phyloP scores from a whole-genome alignment of 129 eudicot species.

The Sambucus nigra region DNA sequence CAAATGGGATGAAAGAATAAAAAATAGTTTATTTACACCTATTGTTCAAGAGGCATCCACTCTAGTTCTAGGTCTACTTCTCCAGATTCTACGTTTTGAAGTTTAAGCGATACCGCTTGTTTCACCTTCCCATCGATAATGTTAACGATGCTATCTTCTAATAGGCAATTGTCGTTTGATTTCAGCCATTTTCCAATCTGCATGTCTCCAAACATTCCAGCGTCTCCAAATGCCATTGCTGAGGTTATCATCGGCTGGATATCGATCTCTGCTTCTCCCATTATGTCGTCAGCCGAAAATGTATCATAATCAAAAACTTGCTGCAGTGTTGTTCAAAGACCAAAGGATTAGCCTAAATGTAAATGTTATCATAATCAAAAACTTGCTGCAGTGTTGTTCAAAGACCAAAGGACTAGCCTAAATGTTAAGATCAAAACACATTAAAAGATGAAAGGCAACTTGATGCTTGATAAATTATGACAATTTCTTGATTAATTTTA shows the following conservation, averaged over 20 bases:
- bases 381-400: constrained; percentile 60
- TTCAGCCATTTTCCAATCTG: constrained; percentile 95
- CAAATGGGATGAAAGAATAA: constrained; percentile 5
- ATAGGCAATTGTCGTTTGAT: constrained; percentile 59
- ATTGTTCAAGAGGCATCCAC: constrained; percentile 89
- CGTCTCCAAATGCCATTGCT: constrained; percentile 73
- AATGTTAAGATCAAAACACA: too few species aligned
- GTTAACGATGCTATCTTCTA: constrained; percentile 77
- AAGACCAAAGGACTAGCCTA: too few species aligned
- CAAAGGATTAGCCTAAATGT: too few species aligned
- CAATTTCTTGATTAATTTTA: too few species aligned
- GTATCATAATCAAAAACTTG: constrained; percentile 87
- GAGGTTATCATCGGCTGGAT: constrained; percentile 86
- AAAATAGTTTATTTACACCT: constrained; percentile 11
- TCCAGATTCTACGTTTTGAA: constrained; percentile 95
- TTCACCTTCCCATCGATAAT: constrained; percentile 70
- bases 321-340: constrained; percentile 38
- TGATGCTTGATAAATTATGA: too few species aligned
- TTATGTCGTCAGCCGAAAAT: constrained; percentile 86
- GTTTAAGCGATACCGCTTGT: constrained; percentile 60
- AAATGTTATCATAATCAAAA: constrained; percentile 78
- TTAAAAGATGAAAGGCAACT: too few species aligned
- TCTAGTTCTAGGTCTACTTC: constrained; percentile 66
- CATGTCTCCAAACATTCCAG: constrained; percentile 66
- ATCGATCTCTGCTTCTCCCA: constrained; percentile 93